A percentile compares a stretch with the other conserved stretches of the same genome.
phyloP scores from a whole-genome alignment of 179 eudicot species.

The Beta lomatogona region DNA sequence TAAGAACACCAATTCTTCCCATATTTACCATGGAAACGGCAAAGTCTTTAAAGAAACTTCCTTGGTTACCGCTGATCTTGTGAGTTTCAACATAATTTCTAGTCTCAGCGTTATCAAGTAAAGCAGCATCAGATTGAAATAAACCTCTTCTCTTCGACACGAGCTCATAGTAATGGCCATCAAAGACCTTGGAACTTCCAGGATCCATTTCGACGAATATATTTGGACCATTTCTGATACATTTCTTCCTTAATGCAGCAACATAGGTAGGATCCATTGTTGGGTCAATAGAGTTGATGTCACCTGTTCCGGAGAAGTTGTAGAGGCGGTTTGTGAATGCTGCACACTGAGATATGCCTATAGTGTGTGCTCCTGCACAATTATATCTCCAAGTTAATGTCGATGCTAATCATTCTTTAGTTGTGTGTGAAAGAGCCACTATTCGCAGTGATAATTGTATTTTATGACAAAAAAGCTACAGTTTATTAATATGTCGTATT shows the following conservation, averaged over 20 bases:
- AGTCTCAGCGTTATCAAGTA: slow-evolving; percentile 33
- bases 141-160: slow-evolving; percentile 37
- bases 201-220: slow-evolving; percentile 35
- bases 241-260: slow-evolving; percentile 23
- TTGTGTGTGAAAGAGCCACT: neutral
- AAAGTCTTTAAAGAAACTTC: slow-evolving; percentile 31
- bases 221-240: slow-evolving; percentile 19
- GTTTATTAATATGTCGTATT: too few relatives aligned
- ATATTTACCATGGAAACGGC: slow-evolving; percentile 38
- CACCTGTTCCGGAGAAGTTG: slow-evolving; percentile 33
- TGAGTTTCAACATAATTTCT: slow-evolving; percentile 28
- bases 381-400: neutral
- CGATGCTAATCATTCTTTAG: neutral
- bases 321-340: slow-evolving; percentile 30
- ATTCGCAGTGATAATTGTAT: too few relatives aligned
- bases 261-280: slow-evolving; percentile 31
- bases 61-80: slow-evolving; percentile 1
- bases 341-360: slow-evolving; percentile 35
- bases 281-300: slow-evolving; percentile 24
- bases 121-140: slow-evolving; percentile 40
- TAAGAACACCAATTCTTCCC: slow-evolving; percentile 40
- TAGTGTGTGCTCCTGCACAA: slow-evolving; percentile 36
- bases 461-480: too few relatives aligned
- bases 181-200: slow-evolving; percentile 28
- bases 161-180: slow-evolving; percentile 24